Evolutionary conservation across 495 filamentous ascomycete species (phyloP).

Genomic region (Halenospora varia): DNA sequence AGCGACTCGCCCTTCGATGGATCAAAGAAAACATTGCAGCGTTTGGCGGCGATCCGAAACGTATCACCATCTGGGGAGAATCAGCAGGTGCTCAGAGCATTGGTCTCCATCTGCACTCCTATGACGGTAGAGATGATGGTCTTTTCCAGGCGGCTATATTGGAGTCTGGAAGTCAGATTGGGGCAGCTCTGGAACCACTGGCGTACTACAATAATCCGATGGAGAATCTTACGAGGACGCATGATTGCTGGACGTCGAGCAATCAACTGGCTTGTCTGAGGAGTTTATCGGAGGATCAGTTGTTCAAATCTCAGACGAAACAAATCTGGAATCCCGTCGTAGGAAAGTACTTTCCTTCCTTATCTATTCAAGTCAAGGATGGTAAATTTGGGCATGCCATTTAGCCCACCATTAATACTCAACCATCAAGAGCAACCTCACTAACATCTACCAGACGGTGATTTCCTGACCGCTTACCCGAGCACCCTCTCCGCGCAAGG

Average conservation of each 20-base stretch:
- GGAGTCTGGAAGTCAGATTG: slow-evolving; percentile 9
- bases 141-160: slow-evolving; percentile 12
- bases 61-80: slow-evolving; percentile 26
- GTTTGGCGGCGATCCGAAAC: slow-evolving; percentile 63
- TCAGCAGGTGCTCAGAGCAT: slow-evolving; percentile 54
- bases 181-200: slow-evolving; percentile 1
- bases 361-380: slow-evolving; percentile 32
- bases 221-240: slow-evolving; percentile 14
- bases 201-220: slow-evolving; percentile 8
- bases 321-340: slow-evolving; percentile 39
- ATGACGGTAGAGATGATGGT: slow-evolving; percentile 27
- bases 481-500: slow-evolving; percentile 38
- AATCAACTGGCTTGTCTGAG: slow-evolving; percentile 9
- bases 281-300: slow-evolving; percentile 20
- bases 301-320: slow-evolving; percentile 34
- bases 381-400: neutral
- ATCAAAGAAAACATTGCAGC: slow-evolving; percentile 61
- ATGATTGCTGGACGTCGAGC: neutral
- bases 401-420: slow-evolving; percentile 19
- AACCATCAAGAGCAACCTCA: neutral
- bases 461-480: slow-evolving; percentile 37
- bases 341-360: slow-evolving; percentile 40
- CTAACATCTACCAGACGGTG: slow-evolving; percentile 34
- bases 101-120: slow-evolving; percentile 40
- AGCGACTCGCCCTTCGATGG: slow-evolving; percentile 66